phyloP scores from a whole-genome alignment of 805 yeast species.

The Torulaspora delbrueckii region DNA sequence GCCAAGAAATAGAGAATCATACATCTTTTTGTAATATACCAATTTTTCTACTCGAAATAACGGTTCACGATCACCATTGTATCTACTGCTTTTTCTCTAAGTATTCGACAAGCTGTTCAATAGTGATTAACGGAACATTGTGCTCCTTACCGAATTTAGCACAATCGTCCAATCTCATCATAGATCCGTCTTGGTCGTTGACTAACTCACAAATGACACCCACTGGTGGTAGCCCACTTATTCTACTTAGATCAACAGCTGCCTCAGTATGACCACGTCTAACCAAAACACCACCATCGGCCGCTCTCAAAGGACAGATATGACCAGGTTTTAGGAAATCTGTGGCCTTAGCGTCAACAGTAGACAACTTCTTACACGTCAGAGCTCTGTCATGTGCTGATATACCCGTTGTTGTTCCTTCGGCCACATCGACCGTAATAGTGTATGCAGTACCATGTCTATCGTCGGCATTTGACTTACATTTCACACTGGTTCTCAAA shows the following conservation, averaged over 20 bases:
- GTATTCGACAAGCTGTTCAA: conserved; percentile 45
- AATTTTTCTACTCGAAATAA: background rate
- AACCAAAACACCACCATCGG: conserved; percentile 68
- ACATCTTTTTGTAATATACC: conserved; percentile 1
- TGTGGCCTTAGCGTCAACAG: conserved; percentile 42
- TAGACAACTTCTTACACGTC: conserved; percentile 71
- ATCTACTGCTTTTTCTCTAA: conserved; percentile 3
- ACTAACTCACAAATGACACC: conserved; percentile 93
- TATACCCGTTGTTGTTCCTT: conserved; percentile 95
- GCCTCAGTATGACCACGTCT: conserved; percentile 99
- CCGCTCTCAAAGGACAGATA: conserved; percentile 86
- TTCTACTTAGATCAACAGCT: conserved; percentile 76
- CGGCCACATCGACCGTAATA: conserved; percentile 76
- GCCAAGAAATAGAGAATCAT: conserved; percentile 11
- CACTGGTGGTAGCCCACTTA: conserved; percentile 77
- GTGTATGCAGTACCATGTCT: conserved; percentile 98
- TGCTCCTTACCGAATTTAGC: conserved; percentile 57
- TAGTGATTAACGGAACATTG: conserved; percentile 67
- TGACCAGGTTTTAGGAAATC: conserved; percentile 94
- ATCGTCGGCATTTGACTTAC: conserved; percentile 46
- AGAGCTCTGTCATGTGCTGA: conserved; percentile 90
- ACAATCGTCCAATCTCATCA: conserved; percentile 93
- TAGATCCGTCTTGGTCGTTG: conserved; percentile 84
- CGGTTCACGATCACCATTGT: background rate
- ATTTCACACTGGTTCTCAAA: conserved; percentile 43